Percentiles rank a stretch among this genome's conserved stretches.
phyloP scores from a whole-genome alignment of 2,329 filamentous ascomycete genomes.

The Microsporum ferrugineum region DNA sequence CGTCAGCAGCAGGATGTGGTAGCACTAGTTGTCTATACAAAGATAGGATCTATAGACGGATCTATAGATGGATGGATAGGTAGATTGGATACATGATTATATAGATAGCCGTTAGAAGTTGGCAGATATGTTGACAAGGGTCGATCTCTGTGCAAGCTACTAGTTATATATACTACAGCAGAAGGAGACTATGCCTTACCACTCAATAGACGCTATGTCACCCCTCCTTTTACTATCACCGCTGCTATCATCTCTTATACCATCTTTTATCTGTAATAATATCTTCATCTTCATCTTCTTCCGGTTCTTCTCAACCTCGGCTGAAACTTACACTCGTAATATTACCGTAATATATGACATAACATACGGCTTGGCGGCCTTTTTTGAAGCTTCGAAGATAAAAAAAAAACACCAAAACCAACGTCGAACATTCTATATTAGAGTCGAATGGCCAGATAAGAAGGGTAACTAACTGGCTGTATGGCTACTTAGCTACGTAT shows the following conservation, averaged over 20 bases:
- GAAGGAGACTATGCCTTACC: too few species aligned
- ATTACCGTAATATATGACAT: background rate
- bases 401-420: background rate
- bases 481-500: background rate
- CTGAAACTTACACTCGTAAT: background rate
- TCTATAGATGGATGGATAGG: too few species aligned
- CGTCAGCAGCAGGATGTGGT: too few species aligned
- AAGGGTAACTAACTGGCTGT: background rate
- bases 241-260: background rate
- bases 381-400: background rate
- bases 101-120: too few species aligned
- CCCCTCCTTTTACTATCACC: background rate
- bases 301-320: background rate
- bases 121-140: background rate
- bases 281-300: background rate
- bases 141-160: background rate
- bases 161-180: background rate
- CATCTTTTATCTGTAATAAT: background rate
- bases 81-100: too few species aligned
- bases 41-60: too few species aligned
- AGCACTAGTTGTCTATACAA: too few species aligned
- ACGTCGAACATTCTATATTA: background rate
- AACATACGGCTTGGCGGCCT: background rate
- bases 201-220: background rate
- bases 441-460: background rate